Percentiles rank a stretch among this genome's conserved stretches.
Conservation (phyloP, 352 stramenopile genomes). For the Hyaloperonospora arabidopsidis region DNA sequence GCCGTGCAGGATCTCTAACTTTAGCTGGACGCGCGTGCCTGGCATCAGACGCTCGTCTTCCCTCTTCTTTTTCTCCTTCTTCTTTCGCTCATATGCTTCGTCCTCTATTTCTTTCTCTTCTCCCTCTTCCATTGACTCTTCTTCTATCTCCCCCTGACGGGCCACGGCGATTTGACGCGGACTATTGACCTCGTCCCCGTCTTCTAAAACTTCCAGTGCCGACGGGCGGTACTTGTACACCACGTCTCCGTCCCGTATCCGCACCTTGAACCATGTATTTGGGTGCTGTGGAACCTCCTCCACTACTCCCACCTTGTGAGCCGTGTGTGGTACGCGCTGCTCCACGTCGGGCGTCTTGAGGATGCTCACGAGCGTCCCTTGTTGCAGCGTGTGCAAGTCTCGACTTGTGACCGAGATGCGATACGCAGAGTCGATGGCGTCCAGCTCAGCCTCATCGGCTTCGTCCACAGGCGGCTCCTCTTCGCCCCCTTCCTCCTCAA, state of each 20-base stretch:
- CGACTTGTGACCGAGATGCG: conserved; percentile 21
- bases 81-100: conserved; percentile 18
- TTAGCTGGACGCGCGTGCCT: conserved; percentile 48
- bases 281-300: conserved; percentile 76
- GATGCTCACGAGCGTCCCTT: conserved; percentile 63
- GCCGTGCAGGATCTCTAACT: conserved; percentile 37
- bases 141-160: conserved; percentile 24
- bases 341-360: conserved; percentile 69
- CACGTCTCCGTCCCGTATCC: conserved; percentile 75
- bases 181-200: conserved; percentile 23
- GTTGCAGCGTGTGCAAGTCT: conserved; percentile 49
- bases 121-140: conserved; percentile 21
- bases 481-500: conserved; percentile 49
- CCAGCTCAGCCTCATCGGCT: conserved; percentile 34
- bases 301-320: conserved; percentile 70
- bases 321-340: conserved; percentile 74
- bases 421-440: conserved; percentile 22
- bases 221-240: conserved; percentile 84
- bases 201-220: conserved; percentile 48
- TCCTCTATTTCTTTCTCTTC: conserved; percentile 4
- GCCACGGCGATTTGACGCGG: conserved; percentile 10
- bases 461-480: conserved; percentile 37
- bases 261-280: conserved; percentile 84
- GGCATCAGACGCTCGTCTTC: conserved; percentile 36
- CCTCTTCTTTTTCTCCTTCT: conserved; percentile 46